These are phyloP conservation scores for Bacidia gigantensis DNA, from an alignment of 495 filamentous ascomycete species.

Conservation along the genomic window DNA sequence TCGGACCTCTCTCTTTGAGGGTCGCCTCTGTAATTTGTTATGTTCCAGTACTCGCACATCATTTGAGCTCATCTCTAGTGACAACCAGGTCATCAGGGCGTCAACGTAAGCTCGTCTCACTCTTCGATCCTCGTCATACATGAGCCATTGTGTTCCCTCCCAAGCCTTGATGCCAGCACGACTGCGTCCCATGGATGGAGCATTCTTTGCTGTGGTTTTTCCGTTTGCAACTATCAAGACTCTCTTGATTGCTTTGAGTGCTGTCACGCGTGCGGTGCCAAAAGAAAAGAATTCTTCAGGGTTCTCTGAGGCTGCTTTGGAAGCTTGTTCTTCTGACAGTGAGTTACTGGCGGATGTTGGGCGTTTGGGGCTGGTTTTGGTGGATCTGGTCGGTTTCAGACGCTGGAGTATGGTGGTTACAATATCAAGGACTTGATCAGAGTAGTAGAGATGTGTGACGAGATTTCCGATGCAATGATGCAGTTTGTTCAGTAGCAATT, in stretches of 20 bases:
- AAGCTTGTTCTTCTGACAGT: slow-evolving; percentile 15
- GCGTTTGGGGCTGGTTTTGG: slow-evolving; percentile 31
- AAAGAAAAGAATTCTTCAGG: slow-evolving; percentile 52
- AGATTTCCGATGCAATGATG: slow-evolving; percentile 69
- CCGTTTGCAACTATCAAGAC: slow-evolving; percentile 68
- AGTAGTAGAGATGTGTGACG: slow-evolving; percentile 89
- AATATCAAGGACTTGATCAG: slow-evolving; percentile 88
- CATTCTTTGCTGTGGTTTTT: slow-evolving; percentile 41
- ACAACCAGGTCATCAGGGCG: slow-evolving; percentile 67
- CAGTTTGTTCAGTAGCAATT: slow-evolving; percentile 48
- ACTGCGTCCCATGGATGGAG: slow-evolving; percentile 52
- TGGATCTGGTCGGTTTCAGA: slow-evolving; percentile 47
- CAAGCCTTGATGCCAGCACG: slow-evolving; percentile 64
- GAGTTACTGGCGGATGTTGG: slow-evolving; percentile 22
- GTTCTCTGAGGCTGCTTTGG: too few species aligned
- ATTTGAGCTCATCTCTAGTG: slow-evolving; percentile 56
- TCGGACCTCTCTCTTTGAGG: slow-evolving; percentile 13
- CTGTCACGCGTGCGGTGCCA: slow-evolving; percentile 56
- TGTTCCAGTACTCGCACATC: slow-evolving; percentile 49
- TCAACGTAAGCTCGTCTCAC: slow-evolving; percentile 76
- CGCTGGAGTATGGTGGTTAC: slow-evolving; percentile 61
- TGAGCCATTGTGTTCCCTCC: slow-evolving; percentile 84
- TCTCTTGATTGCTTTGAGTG: slow-evolving; percentile 66
- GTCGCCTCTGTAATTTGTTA: slow-evolving; percentile 14
- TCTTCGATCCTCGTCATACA: slow-evolving; percentile 58